phyloP scores from a whole-genome alignment of 805 yeast species.

The Starmerella powellii region DNA sequence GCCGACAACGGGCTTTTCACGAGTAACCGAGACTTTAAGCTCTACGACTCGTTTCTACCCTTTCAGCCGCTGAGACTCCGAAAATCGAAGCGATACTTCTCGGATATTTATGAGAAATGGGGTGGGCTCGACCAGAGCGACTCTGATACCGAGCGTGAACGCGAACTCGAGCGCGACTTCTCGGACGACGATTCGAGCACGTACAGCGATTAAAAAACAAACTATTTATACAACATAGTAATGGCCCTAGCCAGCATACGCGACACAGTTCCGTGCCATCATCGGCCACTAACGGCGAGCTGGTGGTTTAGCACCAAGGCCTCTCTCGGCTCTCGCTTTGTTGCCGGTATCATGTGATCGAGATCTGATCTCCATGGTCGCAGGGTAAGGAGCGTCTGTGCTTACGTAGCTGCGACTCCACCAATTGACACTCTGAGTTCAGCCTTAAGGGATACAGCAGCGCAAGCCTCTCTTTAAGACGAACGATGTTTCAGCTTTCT shows the following conservation, averaged over 20 bases:
- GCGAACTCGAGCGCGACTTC: slow-evolving; percentile 3
- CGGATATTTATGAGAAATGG: slow-evolving; percentile 68
- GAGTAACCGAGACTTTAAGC: slow-evolving; percentile 70
- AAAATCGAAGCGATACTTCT: slow-evolving; percentile 42
- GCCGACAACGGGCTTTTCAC: slow-evolving; percentile 33
- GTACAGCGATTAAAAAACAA: neutral
- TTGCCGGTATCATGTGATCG: no score
- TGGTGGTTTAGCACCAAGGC: no score
- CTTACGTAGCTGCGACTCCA: no score
- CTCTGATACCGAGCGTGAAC: slow-evolving; percentile 17
- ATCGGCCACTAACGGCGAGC: no score
- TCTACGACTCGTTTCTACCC: slow-evolving; percentile 90
- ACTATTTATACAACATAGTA: neutral
- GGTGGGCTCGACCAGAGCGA: slow-evolving; percentile 43
- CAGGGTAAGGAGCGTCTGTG: no score
- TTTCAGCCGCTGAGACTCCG: slow-evolving; percentile 81
- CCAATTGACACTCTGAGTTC: no score
- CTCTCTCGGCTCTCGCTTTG: no score
- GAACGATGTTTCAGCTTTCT: slow-evolving; percentile 3
- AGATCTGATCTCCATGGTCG: no score
- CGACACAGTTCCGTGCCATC: no score
- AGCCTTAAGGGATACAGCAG: no score
- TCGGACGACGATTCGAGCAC: neutral
- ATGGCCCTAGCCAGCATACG: no score
- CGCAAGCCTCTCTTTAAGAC: no score